Evolutionary conservation across 179 eudicot species (phyloP).

Genomic region (Silene noctiflora): DNA sequence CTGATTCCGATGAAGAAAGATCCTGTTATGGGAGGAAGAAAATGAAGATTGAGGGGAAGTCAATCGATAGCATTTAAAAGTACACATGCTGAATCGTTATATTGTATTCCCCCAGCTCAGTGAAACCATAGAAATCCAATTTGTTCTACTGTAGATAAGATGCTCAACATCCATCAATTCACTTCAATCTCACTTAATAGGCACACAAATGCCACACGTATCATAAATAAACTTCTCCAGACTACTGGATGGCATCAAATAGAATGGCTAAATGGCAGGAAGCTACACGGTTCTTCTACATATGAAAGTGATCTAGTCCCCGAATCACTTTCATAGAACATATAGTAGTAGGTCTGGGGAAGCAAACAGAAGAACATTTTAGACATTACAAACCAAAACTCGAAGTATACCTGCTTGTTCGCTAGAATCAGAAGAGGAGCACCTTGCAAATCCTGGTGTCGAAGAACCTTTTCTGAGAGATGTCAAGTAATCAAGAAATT

Average conservation of each 20-base stretch:
- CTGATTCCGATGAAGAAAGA: conserved; percentile 68
- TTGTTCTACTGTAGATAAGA: neutral
- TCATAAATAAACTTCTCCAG: neutral
- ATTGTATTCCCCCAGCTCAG: neutral
- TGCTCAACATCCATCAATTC: neutral
- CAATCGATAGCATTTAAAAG: neutral
- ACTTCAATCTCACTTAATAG: neutral
- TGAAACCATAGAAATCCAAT: neutral
- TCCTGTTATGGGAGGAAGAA: conserved; percentile 41
- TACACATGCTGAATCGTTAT: neutral
- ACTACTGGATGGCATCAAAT: neutral
- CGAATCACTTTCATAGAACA: neutral
- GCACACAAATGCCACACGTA: neutral
- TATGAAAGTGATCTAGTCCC: neutral
- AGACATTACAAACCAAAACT: neutral
- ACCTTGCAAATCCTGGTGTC: conserved; percentile 86
- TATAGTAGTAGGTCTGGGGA: neutral
- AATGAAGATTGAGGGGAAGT: neutral
- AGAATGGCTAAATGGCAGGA: neutral
- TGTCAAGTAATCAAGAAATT: conserved; percentile 13
- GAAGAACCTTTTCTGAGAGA: conserved; percentile 78
- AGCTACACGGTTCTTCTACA: neutral
- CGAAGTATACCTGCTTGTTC: conserved; percentile 70
- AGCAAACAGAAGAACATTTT: neutral
- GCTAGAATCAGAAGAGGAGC: conserved; percentile 87